phyloP scores from a whole-genome alignment of 352 stramenopile species.

The Phytophthora crassamura region DNA sequence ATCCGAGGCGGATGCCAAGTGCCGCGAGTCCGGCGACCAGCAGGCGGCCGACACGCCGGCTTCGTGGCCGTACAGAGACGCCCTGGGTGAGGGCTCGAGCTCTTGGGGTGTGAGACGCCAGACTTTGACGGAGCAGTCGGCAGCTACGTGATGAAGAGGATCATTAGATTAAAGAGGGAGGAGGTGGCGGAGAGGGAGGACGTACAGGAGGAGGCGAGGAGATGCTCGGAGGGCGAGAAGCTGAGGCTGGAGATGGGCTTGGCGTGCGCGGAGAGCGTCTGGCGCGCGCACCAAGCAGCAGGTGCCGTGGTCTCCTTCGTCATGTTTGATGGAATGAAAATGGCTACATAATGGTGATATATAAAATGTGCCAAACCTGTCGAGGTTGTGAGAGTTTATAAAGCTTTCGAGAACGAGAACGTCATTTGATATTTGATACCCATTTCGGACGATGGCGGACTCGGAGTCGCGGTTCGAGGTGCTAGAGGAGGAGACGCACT shows the following conservation, averaged over 20 bases:
- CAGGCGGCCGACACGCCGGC: constrained; percentile 94
- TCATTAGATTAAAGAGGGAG: not conserved
- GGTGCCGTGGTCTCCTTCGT: not conserved
- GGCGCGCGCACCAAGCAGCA: constrained; percentile 18
- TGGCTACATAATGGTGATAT: constrained; percentile 1
- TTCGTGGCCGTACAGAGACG: constrained; percentile 87
- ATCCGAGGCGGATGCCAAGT: constrained; percentile 95
- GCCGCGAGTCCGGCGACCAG: constrained; percentile 88
- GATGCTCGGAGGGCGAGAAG: constrained; percentile 60
- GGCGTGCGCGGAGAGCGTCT: constrained; percentile 51
- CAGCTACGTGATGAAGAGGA: constrained; percentile 42
- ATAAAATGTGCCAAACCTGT: constrained; percentile 6
- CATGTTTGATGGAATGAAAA: not conserved
- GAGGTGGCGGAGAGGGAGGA: not conserved
- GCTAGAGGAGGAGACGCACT: constrained; percentile 88
- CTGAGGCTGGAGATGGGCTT: constrained; percentile 82
- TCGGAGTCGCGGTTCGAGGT: constrained; percentile 79
- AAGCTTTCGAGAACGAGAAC: constrained; percentile 28
- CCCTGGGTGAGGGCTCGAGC: constrained; percentile 34
- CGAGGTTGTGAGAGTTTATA: not conserved
- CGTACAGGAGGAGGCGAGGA: constrained; percentile 76
- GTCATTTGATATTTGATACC: not conserved
- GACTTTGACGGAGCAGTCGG: constrained; percentile 81
- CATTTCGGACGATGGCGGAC: constrained; percentile 25
- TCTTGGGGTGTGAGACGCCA: constrained; percentile 47